A percentile compares a stretch with the other conserved stretches of the same genome.
phyloP scores from a whole-genome alignment of 2,329 filamentous ascomycete species.

The Calonectria henricotiae region DNA sequence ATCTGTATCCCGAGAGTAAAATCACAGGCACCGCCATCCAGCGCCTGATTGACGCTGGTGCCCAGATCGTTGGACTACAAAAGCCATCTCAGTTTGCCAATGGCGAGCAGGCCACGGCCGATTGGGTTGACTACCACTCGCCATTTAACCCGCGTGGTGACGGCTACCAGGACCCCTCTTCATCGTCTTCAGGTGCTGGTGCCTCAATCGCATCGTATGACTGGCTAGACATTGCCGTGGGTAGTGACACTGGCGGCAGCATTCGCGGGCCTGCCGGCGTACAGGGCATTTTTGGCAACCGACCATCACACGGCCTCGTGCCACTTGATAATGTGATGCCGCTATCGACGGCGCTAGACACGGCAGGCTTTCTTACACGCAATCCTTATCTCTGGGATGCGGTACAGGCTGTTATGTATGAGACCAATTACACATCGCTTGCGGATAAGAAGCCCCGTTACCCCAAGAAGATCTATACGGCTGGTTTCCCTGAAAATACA shows the following conservation, averaged over 20 bases:
- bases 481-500: background rate
- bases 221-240: slow-evolving; percentile 60
- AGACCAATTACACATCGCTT: slow-evolving; percentile 44
- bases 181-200: slow-evolving; percentile 63
- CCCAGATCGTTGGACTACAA: background rate
- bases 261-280: slow-evolving; percentile 64
- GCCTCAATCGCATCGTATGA: slow-evolving; percentile 61
- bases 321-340: slow-evolving; percentile 62
- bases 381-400: slow-evolving; percentile 57
- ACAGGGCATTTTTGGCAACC: slow-evolving; percentile 64
- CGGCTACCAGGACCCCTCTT: slow-evolving; percentile 64
- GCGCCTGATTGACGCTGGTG: slow-evolving; percentile 32
- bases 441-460: slow-evolving; percentile 2
- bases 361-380: slow-evolving; percentile 62
- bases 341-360: slow-evolving; percentile 62
- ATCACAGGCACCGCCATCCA: slow-evolving; percentile 31
- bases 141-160: slow-evolving; percentile 67
- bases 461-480: slow-evolving; percentile 14
- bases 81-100: slow-evolving; percentile 43
- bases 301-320: slow-evolving; percentile 60
- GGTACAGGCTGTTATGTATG: slow-evolving; percentile 52
- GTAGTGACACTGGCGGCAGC: slow-evolving; percentile 49
- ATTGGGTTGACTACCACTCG: slow-evolving; percentile 57
- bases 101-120: slow-evolving; percentile 14
- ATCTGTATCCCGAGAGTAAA: background rate